phyloP scores from a whole-genome alignment of 78 protist species.

The Corallochytrium limacisporum region DNA sequence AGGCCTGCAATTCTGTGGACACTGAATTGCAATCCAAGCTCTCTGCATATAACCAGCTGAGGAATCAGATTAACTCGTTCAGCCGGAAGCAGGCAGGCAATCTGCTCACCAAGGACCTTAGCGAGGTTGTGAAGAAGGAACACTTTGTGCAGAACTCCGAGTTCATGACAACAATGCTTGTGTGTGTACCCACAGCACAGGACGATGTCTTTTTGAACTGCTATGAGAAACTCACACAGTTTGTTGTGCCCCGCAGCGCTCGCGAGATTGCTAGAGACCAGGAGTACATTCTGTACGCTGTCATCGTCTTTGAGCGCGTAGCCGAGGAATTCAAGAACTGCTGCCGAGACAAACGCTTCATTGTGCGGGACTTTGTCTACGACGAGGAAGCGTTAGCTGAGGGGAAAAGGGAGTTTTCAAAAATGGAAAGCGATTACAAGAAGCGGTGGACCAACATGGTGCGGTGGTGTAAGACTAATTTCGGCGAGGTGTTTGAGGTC shows the following conservation, averaged over 20 bases:
- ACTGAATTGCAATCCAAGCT: too few relatives aligned
- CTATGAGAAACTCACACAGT: slow-evolving; percentile 12
- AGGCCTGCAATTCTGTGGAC: too few relatives aligned
- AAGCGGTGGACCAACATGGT: slow-evolving; percentile 30
- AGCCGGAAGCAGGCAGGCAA: slow-evolving; percentile 21
- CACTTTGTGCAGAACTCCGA: slow-evolving; percentile 25
- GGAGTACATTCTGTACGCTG: slow-evolving; percentile 43
- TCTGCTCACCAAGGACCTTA: slow-evolving; percentile 5
- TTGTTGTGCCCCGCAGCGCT: slow-evolving; percentile 45
- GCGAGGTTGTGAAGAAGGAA: slow-evolving; percentile 1
- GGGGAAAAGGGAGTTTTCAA: neutral
- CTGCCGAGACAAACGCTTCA: slow-evolving; percentile 44
- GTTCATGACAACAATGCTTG: slow-evolving; percentile 49
- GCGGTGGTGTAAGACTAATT: slow-evolving; percentile 65
- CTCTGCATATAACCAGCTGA: neutral
- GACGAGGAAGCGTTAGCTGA: slow-evolving; percentile 8
- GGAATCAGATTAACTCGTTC: neutral
- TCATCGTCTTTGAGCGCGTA: slow-evolving; percentile 36
- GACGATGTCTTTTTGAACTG: neutral
- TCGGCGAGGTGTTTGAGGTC: slow-evolving; percentile 56
- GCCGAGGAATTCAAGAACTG: slow-evolving; percentile 48
- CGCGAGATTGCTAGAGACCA: slow-evolving; percentile 28
- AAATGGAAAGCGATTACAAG: neutral
- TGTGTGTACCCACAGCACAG: neutral
- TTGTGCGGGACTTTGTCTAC: slow-evolving; percentile 23